Percentiles rank a stretch among this genome's conserved stretches.
phyloP scores from a whole-genome alignment of 1,284 basidiomycete genomes.

The Vanrija pseudolonga region DNA sequence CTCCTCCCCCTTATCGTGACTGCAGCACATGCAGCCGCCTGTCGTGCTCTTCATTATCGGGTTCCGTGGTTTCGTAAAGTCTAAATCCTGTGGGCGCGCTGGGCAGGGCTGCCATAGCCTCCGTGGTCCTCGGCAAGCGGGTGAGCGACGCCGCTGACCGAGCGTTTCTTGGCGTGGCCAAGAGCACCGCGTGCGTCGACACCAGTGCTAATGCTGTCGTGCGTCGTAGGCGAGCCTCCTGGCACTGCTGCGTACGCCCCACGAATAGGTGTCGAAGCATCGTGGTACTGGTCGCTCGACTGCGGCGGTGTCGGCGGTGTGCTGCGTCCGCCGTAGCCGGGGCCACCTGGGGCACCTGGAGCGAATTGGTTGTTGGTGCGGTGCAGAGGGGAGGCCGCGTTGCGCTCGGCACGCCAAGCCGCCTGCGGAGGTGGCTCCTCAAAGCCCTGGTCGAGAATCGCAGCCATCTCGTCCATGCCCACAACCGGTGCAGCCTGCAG shows the following conservation, averaged over 20 bases:
- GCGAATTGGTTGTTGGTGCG: constrained; percentile 9
- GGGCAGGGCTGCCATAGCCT: not conserved
- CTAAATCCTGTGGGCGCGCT: not conserved
- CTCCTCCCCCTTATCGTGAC: constrained; percentile 6
- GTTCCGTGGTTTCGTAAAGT: not conserved
- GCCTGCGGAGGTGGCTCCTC: constrained; percentile 57
- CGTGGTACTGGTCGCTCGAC: constrained; percentile 2
- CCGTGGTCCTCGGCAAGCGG: not conserved
- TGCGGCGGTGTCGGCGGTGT: not conserved
- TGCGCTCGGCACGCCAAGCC: constrained; percentile 18
- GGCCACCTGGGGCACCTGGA: not conserved
- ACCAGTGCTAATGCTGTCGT: constrained; percentile 8
- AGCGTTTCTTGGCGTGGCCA: not conserved
- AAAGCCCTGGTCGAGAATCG: constrained; percentile 83
- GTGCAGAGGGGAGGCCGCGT: constrained; percentile 28
- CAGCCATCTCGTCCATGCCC: constrained; percentile 72
- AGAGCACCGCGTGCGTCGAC: constrained; percentile 6
- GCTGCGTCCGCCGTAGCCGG: not conserved
- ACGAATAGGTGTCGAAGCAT: not conserved
- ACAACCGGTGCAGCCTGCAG: constrained; percentile 53
- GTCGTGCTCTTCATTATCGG: not conserved
- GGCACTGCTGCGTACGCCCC: not conserved
- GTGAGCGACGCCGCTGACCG: not conserved
- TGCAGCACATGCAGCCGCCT: constrained; percentile 2
- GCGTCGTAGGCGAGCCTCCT: constrained; percentile 2